These are phyloP conservation scores for Neonectria sp. DNA, from an alignment of 2,329 filamentous ascomycete genomes.

Conservation along the genomic window DNA sequence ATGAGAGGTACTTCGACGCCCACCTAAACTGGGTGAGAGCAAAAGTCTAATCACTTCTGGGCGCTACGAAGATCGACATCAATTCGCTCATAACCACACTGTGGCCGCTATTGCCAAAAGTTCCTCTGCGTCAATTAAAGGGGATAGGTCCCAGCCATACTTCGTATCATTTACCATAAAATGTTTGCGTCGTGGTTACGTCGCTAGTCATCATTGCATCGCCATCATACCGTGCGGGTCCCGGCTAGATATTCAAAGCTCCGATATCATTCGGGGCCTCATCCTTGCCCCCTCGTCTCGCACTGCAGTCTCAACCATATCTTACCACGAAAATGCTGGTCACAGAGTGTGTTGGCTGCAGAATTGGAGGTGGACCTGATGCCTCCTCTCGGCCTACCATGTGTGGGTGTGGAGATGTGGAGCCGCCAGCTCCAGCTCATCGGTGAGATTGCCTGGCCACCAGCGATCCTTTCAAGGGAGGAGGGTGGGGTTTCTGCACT, in stretches of 20 bases:
- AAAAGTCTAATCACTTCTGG: too few relatives aligned
- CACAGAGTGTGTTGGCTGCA: slow-evolving; percentile 1
- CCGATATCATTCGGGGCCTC: not conserved
- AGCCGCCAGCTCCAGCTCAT: slow-evolving; percentile 38
- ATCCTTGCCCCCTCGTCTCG: not conserved
- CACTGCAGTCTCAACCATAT: not conserved
- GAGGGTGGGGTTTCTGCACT: slow-evolving; percentile 18
- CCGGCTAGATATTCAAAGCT: not conserved
- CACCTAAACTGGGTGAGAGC: too few relatives aligned
- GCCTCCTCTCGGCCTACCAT: slow-evolving; percentile 5
- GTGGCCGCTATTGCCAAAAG: too few relatives aligned
- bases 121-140: too few relatives aligned
- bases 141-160: not conserved
- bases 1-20: too few relatives aligned
- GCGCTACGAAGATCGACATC: too few relatives aligned
- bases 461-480: slow-evolving; percentile 42
- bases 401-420: slow-evolving; percentile 40
- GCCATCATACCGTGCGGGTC: not conserved
- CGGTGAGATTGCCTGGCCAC: slow-evolving; percentile 45
- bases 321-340: not conserved
- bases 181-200: not conserved
- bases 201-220: not conserved
- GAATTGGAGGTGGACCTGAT: slow-evolving; percentile 30
- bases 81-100: too few relatives aligned
- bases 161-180: too few relatives aligned